phyloP scores from a whole-genome alignment of 371 early-diverging fungal genomes.

The Mortierella sp. region DNA sequence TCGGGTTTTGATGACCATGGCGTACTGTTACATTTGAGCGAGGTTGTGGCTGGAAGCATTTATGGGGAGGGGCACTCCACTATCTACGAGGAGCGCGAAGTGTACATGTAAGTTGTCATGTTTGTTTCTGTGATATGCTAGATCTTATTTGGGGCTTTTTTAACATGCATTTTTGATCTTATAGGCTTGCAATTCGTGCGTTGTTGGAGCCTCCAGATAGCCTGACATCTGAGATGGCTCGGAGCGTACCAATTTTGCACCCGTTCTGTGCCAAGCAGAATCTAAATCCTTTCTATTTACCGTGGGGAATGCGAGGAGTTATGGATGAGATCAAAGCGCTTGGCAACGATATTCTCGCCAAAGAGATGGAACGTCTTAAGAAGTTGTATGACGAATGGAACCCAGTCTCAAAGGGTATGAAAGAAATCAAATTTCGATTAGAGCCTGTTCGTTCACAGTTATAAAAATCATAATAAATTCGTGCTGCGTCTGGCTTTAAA shows the following conservation, averaged over 20 bases:
- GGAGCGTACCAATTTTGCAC: conserved; percentile 56
- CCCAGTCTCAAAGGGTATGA: conserved; percentile 75
- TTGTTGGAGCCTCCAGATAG: conserved; percentile 54
- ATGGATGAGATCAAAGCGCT: conserved; percentile 74
- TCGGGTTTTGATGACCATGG: conserved; percentile 88
- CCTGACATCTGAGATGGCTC: conserved; percentile 28
- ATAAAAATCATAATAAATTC: conserved; percentile 4
- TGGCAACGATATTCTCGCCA: conserved; percentile 62
- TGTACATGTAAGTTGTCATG: conserved; percentile 70
- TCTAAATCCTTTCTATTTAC: conserved; percentile 88
- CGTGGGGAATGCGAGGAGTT: conserved; percentile 92
- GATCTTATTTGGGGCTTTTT: background rate
- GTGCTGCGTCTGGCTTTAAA: background rate
- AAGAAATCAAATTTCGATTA: conserved; percentile 87
- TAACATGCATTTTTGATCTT: background rate
- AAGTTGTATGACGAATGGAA: conserved; percentile 83
- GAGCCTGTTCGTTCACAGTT: conserved; percentile 74
- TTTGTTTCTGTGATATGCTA: background rate
- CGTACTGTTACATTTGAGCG: conserved; percentile 85
- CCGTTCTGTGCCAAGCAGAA: conserved; percentile 66
- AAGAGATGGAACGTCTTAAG: conserved; percentile 72
- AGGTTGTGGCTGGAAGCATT: conserved; percentile 86
- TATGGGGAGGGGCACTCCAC: conserved; percentile 94
- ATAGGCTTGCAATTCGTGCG: conserved; percentile 54
- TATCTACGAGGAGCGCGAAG: conserved; percentile 89